Evolutionary conservation across 1,139 yeast genomes (phyloP), one percentile per base, ranked within the genome.

Genomic region (Pichia sp.): DNA sequence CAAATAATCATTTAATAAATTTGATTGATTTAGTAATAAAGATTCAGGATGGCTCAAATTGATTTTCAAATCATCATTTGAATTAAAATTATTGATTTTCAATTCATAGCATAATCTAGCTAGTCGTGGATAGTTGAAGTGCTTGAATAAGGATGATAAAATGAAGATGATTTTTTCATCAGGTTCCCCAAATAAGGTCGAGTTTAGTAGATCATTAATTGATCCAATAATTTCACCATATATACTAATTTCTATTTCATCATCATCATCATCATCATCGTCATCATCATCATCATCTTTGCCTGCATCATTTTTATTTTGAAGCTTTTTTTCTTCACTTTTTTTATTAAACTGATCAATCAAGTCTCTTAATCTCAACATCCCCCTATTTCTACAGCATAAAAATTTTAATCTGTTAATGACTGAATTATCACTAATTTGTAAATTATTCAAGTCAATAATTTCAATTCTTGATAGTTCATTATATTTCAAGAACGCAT

Each of bases 351-450:
- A 46, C 50, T 56, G 45, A 69, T 48, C 53, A 13, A 60, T 37
- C 9, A 80, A 64, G 46, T 79, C 77, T 32, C 77, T 76, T 49
- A 85, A 73, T 53, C 81, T 77, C 37, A 87, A 71, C 53, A 87
- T 73, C 0, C 96, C 96, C 50, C 95, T 70, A 61, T 92, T 92
- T 55, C 96, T 74, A 62, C 81, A 82, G 0, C 85, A 85, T 56
- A 90, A 70, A 61, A 86, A 89, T 47, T 95, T 74, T 41, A 92
- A 70, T 9, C 82, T 74, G 56, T 82, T 82, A 29, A 88, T 76
- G 11, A 83, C 80, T 1, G 95, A 95, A 63, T 79, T 67, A 38
- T 60, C 62, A 48, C 77, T 77, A 41, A 73, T 72, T 46, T 77
- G 75, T 8, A 52, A 47, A 18, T 32, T 18, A 32, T 32, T 32